These are phyloP conservation scores for Phytopythium delawarense DNA, from an alignment of 352 stramenopile species.

Conservation along the genomic window DNA sequence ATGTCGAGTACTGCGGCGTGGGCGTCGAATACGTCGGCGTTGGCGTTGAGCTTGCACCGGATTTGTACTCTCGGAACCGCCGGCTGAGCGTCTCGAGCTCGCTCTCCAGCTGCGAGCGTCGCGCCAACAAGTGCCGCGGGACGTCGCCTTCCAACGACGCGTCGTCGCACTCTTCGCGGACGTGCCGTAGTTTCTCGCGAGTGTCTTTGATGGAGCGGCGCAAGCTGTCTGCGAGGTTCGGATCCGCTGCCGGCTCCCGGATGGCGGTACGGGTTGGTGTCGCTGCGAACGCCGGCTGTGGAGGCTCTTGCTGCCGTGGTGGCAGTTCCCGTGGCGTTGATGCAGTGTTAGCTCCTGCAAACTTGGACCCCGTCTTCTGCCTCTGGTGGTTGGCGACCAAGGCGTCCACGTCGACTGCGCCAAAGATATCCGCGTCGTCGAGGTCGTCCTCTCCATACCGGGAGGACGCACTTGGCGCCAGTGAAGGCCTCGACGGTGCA, in stretches of 20 bases:
- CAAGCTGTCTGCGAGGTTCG: constrained; percentile 23
- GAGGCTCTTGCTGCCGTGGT: neutral
- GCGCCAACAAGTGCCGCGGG: constrained; percentile 36
- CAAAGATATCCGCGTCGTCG: constrained; percentile 30
- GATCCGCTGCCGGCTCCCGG: constrained; percentile 1
- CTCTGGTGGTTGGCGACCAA: constrained; percentile 44
- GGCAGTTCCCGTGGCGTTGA: neutral
- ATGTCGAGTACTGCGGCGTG: constrained; percentile 6
- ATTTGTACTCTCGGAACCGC: constrained; percentile 57
- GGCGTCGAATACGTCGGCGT: neutral
- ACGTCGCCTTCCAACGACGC: constrained; percentile 77
- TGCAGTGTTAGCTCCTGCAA: neutral
- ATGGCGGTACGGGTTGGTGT: neutral
- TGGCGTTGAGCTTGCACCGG: constrained; percentile 13
- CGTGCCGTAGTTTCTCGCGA: constrained; percentile 50
- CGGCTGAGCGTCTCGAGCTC: constrained; percentile 57
- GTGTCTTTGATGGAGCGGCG: constrained; percentile 56
- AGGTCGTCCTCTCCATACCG: constrained; percentile 8
- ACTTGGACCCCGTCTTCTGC: constrained; percentile 6
- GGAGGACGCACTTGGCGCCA: neutral
- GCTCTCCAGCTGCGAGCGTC: constrained; percentile 46
- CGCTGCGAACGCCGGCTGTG: neutral
- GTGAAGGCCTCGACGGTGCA: neutral
- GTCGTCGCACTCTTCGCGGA: constrained; percentile 81
- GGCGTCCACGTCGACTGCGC: constrained; percentile 45